These are phyloP conservation scores for Glarea lozoyensis DNA, from an alignment of 495 filamentous ascomycete genomes.

Conservation along the genomic window DNA sequence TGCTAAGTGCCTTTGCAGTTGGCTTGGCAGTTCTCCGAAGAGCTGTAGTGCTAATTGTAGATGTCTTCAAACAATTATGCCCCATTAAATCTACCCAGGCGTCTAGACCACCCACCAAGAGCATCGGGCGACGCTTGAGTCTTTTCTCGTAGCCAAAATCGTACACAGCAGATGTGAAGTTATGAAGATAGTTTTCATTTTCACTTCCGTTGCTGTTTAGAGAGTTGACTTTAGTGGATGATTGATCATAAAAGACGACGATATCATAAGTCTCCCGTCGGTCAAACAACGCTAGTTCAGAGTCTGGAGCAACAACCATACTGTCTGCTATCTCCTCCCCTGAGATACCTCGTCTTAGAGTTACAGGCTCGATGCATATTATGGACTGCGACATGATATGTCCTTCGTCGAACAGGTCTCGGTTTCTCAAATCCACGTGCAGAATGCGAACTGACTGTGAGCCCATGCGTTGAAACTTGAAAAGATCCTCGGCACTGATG, in stretches of 20 bases:
- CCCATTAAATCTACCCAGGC: conserved; percentile 80
- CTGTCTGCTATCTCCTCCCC: conserved; percentile 78
- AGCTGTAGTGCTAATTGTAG: conserved; percentile 9
- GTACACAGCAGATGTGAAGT: conserved; percentile 68
- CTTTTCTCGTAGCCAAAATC: conserved; percentile 70
- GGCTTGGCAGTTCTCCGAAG: conserved; percentile 17
- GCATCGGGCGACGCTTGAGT: conserved; percentile 58
- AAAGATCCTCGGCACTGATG: conserved; percentile 57
- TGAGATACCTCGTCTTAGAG: conserved; percentile 65
- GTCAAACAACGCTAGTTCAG: conserved; percentile 65
- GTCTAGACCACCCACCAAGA: conserved; percentile 74
- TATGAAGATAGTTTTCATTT: conserved; percentile 51
- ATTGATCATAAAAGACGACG: conserved; percentile 84
- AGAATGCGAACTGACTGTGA: conserved; percentile 49
- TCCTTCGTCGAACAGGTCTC: conserved; percentile 75
- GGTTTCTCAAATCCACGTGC: conserved; percentile 76
- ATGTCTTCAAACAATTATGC: conserved; percentile 46
- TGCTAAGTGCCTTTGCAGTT: too few relatives aligned
- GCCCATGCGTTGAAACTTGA: conserved; percentile 45
- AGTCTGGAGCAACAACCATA: conserved; percentile 67
- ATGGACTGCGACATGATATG: conserved; percentile 76
- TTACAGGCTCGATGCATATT: conserved; percentile 87
- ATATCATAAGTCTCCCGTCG: conserved; percentile 72
- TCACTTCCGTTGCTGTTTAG: conserved; percentile 33
- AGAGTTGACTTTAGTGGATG: conserved; percentile 40